Base-by-base conservation (phyloP, 1,284 basidiomycete species). In the Naganishia cerealis region DNA sequence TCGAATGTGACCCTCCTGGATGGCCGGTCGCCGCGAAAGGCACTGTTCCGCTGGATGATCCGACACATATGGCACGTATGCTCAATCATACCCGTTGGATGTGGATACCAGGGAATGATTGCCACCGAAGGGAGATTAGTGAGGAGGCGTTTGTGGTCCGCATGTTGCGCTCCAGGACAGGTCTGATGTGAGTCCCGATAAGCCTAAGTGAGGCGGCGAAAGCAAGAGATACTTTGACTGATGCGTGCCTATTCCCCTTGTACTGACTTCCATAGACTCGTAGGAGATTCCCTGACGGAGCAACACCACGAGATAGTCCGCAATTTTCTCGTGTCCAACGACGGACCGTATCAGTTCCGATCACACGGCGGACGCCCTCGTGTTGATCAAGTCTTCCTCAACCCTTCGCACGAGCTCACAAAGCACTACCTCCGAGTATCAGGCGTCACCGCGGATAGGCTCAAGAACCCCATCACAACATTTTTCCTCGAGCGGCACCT, bases 261-360 rank as follows among this genome's bases (percentile, higher is more conserved):
- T n/a, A n/a, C n/a, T n/a, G n/a, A n/a, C n/a, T 29, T 6, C 2
- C 18, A 24, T 29, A 65, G 67, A 18, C 36, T 65, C 43, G 59
- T 65, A 36, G 67, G 61, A 1, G 67, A 68, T 29, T 68, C 67
- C 24, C 40, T 68, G 46, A 46, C 61, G 21, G 67, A 68, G 15
- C 67, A 68, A 18, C 67, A 68, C 18, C 42, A 48, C 50, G 13
- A 38, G 13, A 43, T 65, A 1, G 18, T 68, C 36, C 48, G 55
- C 15, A 63, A 63, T 46, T 29, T 68, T 4, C 39, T 68, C 16
- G 10, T 40, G 0, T 65, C 59, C 26, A 26, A 36, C 10, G 15
- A 8, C 4, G 46, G 55, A 13, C 59, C 55, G 13, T 63, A 48
- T 38, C 12, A 29, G 10, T 15, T 52, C 33, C 56, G 24, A 21